These are phyloP conservation scores for Lentinus tigrinus DNA, from an alignment of 768 basidiomycete species.

Conservation along the genomic window DNA sequence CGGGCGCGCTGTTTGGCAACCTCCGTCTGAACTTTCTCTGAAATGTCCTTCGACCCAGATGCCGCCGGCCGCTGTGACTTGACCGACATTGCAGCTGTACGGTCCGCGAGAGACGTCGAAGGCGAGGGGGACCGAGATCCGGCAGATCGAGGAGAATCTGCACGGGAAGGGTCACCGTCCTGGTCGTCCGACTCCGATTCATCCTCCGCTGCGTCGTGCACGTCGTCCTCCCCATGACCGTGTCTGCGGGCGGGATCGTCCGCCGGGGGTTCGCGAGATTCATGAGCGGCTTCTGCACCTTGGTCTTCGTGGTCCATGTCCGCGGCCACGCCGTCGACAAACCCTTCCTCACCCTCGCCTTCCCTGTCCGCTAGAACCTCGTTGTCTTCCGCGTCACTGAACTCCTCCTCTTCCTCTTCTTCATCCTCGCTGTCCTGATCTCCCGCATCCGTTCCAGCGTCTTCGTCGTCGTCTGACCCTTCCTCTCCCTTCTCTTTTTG, in stretches of 20 bases:
- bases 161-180: slow-evolving; percentile 11
- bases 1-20: slow-evolving; percentile 56
- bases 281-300: slow-evolving; percentile 14
- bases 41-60: slow-evolving; percentile 39
- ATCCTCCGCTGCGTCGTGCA: background rate
- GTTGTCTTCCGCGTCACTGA: slow-evolving; percentile 12
- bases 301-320: slow-evolving; percentile 25
- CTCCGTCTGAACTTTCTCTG: slow-evolving; percentile 60
- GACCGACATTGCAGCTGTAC: slow-evolving; percentile 40
- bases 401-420: slow-evolving; percentile 28
- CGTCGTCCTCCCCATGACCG: background rate
- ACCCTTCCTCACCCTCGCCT: slow-evolving; percentile 33
- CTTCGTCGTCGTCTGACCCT: slow-evolving; percentile 37
- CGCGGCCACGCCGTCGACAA: slow-evolving; percentile 30
- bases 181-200: slow-evolving; percentile 6
- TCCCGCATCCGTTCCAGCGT: slow-evolving; percentile 38
- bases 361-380: slow-evolving; percentile 1
- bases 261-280: slow-evolving; percentile 11
- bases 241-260: background rate
- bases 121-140: slow-evolving; percentile 38
- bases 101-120: slow-evolving; percentile 41
- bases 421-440: slow-evolving; percentile 34
- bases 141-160: slow-evolving; percentile 17
- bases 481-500: slow-evolving; percentile 26
- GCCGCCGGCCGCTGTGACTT: background rate